Percentiles rank a stretch among this genome's conserved stretches.
phyloP scores from a whole-genome alignment of 306 rosid genomes.

The Dryas alaskensis region DNA sequence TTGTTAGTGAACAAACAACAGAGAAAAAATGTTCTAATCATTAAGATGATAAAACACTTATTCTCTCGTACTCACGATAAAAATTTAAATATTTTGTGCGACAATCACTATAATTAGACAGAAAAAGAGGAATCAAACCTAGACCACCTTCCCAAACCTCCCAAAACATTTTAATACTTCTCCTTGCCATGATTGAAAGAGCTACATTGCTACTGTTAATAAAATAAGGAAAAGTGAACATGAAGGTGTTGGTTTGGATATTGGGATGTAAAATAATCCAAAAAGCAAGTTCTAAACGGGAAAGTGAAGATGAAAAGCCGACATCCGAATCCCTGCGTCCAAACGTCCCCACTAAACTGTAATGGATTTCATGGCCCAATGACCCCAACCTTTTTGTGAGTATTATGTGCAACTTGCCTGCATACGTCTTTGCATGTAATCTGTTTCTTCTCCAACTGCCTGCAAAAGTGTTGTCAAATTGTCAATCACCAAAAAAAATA shows the following conservation, averaged over 20 bases:
- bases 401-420: slow-evolving; percentile 5
- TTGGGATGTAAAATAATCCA: background rate
- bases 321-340: slow-evolving; percentile 30
- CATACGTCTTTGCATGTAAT: background rate
- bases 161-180: too few species aligned
- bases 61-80: too few species aligned
- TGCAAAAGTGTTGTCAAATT: background rate
- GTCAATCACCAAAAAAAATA: background rate
- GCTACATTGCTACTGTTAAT: too few species aligned
- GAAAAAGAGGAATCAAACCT: too few species aligned
- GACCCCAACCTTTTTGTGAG: background rate
- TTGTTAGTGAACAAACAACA: too few species aligned
- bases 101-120: too few species aligned
- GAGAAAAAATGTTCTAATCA: too few species aligned
- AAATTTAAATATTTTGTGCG: too few species aligned
- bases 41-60: too few species aligned
- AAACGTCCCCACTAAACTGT: slow-evolving; percentile 15
- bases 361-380: slow-evolving; percentile 26
- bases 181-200: too few species aligned
- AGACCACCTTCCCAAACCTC: too few species aligned
- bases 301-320: slow-evolving; percentile 20
- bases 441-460: background rate
- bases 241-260: background rate
- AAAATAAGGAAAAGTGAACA: too few species aligned
- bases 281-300: background rate